Evolutionary conservation across 352 stramenopile genomes (phyloP), one percentile per base, ranked within the genome.

Genomic region (Nothophytophthora sp.): DNA sequence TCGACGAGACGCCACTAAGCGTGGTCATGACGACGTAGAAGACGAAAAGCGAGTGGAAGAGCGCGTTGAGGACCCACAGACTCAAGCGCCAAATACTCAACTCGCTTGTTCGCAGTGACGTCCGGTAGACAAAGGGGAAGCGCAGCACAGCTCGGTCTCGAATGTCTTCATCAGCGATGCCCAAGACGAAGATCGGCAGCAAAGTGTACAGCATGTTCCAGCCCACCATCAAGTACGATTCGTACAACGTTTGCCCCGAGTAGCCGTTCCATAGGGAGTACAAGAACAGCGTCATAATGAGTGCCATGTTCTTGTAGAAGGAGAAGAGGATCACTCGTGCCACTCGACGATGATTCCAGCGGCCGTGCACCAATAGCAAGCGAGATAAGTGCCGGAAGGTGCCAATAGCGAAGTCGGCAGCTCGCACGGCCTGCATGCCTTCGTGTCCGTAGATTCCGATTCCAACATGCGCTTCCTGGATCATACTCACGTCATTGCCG

Each of bases 401-500:
- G 16, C 67, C 79, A 18, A 96, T 93, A 10, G 86, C 86, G 53
- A 95, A 95, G 49, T 96, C 86, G 10, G 82, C 84, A 0, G 79
- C 82, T 3, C 82, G 80, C 1, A 96, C 86, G 3, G 86, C 86
- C 55, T 96, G 86, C 83, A 96, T 95, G 13, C 82, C 97, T 84
- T 99, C 98, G 47, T 99, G 88, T 6, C 98, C 97, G 36, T 96
- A 98, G 50, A 99, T 99, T 3, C 98, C 97, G 42, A 99, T 93
- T 23, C 98, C 98, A 35, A 99, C 92, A 43, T 99, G 93, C 27
- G 97, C 97, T 70, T 98, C 96, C 78, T 99, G 96, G 50, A 99
- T 99, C 97, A 99, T 99, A 47, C 95, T 96, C 19, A 99, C 97
- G 62, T 99, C 98, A 60, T 99, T 99, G 1, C 97, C 97, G 35